phyloP scores from a whole-genome alignment of 2,329 filamentous ascomycete species.

The Cryphonectria nitschkei region DNA sequence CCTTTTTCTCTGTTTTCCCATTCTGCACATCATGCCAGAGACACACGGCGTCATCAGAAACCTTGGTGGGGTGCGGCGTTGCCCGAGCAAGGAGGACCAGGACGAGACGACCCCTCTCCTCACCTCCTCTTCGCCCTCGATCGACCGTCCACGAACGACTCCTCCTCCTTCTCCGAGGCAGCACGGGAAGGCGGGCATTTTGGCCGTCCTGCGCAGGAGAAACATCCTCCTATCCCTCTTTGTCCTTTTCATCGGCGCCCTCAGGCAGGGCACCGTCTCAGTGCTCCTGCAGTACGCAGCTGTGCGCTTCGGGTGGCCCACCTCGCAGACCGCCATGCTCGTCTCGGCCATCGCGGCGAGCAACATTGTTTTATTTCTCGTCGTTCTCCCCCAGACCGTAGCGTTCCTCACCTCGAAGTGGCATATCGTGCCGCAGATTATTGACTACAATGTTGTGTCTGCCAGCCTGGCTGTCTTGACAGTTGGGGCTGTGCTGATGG shows the following conservation, averaged over 20 bases:
- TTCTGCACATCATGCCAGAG: slow-evolving; percentile 25
- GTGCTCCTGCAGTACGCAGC: slow-evolving; percentile 28
- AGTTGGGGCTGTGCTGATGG: slow-evolving; percentile 22
- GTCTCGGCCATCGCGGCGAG: slow-evolving; percentile 28
- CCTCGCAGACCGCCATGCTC: slow-evolving; percentile 27
- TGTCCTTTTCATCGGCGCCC: slow-evolving; percentile 27
- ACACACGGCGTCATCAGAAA: slow-evolving; percentile 12
- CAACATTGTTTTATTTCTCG: slow-evolving; percentile 27
- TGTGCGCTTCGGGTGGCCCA: slow-evolving; percentile 28
- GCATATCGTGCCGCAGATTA: slow-evolving; percentile 24
- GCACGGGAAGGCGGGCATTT: slow-evolving; percentile 2
- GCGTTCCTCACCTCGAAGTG: slow-evolving; percentile 25
- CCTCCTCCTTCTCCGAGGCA: neutral
- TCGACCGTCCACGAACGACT: neutral
- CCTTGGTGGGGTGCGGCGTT: neutral
- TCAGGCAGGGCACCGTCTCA: slow-evolving; percentile 25
- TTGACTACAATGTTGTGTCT: slow-evolving; percentile 28
- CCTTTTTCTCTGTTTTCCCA: slow-evolving; percentile 22
- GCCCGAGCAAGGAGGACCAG: slow-evolving; percentile 23
- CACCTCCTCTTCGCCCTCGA: neutral
- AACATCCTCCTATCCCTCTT: slow-evolving; percentile 27
- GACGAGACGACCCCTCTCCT: slow-evolving; percentile 24
- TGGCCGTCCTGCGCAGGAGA: slow-evolving; percentile 16
- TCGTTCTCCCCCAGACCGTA: slow-evolving; percentile 26
- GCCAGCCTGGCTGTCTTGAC: slow-evolving; percentile 23